Base-by-base conservation (phyloP, 2,329 filamentous ascomycete species). In the Hypoxylon sp. region DNA sequence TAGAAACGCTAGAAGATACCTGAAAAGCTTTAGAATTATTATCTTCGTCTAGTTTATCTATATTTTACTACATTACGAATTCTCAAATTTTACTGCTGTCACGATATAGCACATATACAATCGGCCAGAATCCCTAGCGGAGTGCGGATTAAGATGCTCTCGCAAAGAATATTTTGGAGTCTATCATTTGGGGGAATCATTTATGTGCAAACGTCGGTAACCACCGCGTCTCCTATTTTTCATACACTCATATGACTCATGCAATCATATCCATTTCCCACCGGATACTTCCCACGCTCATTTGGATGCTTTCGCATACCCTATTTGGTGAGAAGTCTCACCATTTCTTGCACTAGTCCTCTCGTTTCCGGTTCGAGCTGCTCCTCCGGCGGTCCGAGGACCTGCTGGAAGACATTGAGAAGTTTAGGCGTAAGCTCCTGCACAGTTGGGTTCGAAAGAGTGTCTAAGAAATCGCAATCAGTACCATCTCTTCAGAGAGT, bases 351-450 rank as follows among this genome's bases (percentile, higher is more conserved):
- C 48, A 95, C 84, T 75, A 91, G 84, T 69, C 84, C 81, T 65
- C 91, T 87, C 9, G 90, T 93, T 81, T 91, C 89, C 7, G 87
- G 85, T 75, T 91, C 90, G 45, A 96, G 85, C 83, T 96, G 92
- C 66, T 93, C 91, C 79, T 91, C 86, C 1, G 92, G 91, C 51
- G 89, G 86, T 63, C 85, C 83, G 61, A 95, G 85, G 17, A 94
- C 92, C 75, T 91, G 85, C 77, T 92, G 88, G 73, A 96, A 92
- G 65, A 94, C 81, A 11, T 87, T 86, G 71, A 93, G 82, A 63
- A 96, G 84, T 76, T 89, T 85, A 38, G 89, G 86, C 3, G 92
- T 94, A 50, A 93, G 85, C 74, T 87, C 84, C 79, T 90, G 88
- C 50, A 94, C 86, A 1, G 89, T 91, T 11, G 86, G 82, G 80